Conservation (phyloP, 1,284 basidiomycete genomes). For the Dichomitus squalens region DNA sequence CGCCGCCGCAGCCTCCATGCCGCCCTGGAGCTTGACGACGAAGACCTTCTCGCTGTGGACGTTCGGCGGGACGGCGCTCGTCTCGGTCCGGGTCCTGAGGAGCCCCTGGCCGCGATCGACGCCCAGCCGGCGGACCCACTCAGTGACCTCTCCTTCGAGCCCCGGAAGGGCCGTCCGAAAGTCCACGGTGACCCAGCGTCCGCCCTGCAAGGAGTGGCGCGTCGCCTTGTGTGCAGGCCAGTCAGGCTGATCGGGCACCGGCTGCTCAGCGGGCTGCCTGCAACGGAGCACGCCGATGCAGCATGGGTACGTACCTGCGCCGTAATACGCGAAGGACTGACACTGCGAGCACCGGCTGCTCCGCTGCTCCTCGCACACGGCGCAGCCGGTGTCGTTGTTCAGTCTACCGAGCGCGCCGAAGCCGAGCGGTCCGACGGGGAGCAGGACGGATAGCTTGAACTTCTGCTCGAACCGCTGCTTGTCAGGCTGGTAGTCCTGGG, state of each 20-base stretch:
- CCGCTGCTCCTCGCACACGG: constrained; percentile 39
- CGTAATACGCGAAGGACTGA: constrained; percentile 41
- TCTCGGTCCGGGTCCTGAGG: no score
- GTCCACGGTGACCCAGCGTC: constrained; percentile 39
- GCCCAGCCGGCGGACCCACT: no score
- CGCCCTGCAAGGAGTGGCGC: constrained; percentile 43
- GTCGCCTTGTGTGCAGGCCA: constrained; percentile 43
- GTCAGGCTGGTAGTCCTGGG: constrained; percentile 29
- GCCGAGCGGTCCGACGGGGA: constrained; percentile 42
- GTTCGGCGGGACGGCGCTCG: constrained; percentile 29
- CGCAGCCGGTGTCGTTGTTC: constrained; percentile 39
- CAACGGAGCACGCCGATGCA: no score
- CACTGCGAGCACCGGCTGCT: constrained; percentile 40
- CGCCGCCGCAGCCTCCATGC: not conserved
- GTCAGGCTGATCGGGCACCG: no score
- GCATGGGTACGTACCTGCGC: constrained; percentile 32
- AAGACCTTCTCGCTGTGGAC: constrained; percentile 40
- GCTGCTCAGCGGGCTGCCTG: no score
- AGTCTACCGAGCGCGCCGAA: constrained; percentile 41
- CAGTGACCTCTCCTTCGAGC: no score
- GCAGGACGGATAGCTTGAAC: constrained; percentile 38
- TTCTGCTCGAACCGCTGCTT: constrained; percentile 26
- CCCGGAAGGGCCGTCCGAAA: constrained; percentile 24
- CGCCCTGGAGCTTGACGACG: constrained; percentile 44
- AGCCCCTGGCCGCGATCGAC: no score